Evolutionary conservation across 345 rosid genomes (phyloP).

Genomic region (Bruguiera gymnorhiza): DNA sequence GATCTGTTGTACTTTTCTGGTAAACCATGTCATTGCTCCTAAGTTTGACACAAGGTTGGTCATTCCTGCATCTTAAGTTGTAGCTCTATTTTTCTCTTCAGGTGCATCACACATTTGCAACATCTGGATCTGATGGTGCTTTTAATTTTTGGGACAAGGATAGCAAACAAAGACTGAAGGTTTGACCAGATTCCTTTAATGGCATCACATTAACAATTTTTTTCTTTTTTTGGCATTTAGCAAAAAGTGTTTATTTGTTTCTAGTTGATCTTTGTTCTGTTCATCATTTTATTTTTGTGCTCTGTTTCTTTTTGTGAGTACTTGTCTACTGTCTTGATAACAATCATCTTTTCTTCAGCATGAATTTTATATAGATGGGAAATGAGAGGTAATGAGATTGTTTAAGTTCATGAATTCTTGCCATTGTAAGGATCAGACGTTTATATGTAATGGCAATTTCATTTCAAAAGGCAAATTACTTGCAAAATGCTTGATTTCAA

Average conservation of each 20-base stretch:
- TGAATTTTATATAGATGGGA: no score
- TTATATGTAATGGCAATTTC: no score
- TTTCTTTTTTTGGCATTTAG: not conserved
- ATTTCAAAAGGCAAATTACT: no score
- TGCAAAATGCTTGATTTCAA: no score
- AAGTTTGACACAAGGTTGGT: not conserved
- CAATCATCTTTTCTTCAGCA: no score
- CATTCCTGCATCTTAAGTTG: not conserved
- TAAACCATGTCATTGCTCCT: not conserved
- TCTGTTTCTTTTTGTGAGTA: not conserved
- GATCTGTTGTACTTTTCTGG: not conserved
- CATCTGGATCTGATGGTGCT: constrained; percentile 97
- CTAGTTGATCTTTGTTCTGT: not conserved
- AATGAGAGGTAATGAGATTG: no score
- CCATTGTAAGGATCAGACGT: no score
- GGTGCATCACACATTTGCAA: constrained; percentile 95
- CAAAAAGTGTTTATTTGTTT: not conserved
- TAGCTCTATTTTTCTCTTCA: constrained; percentile 27
- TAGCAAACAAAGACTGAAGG: constrained; percentile 98
- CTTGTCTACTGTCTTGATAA: no score
- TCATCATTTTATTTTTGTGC: not conserved
- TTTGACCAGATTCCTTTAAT: constrained; percentile 21
- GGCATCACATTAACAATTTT: not conserved
- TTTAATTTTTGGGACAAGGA: constrained; percentile 99
- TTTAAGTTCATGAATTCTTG: no score